These are phyloP conservation scores for Quercus glauca DNA, from an alignment of 306 rosid species.

Conservation along the genomic window DNA sequence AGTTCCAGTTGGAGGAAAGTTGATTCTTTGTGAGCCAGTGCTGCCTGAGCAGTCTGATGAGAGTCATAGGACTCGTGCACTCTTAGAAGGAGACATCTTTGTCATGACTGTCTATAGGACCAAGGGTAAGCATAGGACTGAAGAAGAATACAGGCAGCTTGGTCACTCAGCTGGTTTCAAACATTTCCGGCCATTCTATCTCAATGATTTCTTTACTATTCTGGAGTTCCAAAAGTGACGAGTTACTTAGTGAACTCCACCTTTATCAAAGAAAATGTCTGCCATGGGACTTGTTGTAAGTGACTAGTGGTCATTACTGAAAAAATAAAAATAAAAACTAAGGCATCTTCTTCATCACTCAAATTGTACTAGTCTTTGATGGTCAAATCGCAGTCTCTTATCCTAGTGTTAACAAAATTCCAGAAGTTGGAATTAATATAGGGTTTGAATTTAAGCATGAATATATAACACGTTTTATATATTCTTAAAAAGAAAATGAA, in stretches of 20 bases:
- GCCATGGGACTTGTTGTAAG: background rate
- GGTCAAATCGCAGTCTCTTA: too few species aligned
- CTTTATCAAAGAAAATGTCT: background rate
- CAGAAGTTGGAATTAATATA: too few species aligned
- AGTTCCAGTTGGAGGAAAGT: constrained; percentile 71
- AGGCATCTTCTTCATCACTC: too few species aligned
- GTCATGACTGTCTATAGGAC: constrained; percentile 82
- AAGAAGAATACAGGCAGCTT: constrained; percentile 54
- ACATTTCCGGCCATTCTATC: constrained; percentile 49
- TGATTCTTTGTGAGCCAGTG: constrained; percentile 88
- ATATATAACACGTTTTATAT: too few species aligned
- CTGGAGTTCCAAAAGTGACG: constrained; percentile 64
- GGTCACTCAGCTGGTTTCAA: constrained; percentile 62
- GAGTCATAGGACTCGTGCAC: constrained; percentile 70
- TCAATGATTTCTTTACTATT: constrained; percentile 57
- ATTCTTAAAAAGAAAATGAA: too few species aligned
- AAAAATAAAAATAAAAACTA: too few species aligned
- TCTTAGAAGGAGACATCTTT: constrained; percentile 72
- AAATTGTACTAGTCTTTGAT: too few species aligned
- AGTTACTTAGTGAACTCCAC: background rate
- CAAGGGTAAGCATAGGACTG: constrained; percentile 79
- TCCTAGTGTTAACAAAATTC: too few species aligned
- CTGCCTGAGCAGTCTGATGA: constrained; percentile 71
- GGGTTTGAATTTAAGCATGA: too few species aligned
- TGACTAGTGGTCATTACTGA: too few species aligned